phyloP scores from a whole-genome alignment of 345 rosid species.

The Rhizophora mangle region DNA sequence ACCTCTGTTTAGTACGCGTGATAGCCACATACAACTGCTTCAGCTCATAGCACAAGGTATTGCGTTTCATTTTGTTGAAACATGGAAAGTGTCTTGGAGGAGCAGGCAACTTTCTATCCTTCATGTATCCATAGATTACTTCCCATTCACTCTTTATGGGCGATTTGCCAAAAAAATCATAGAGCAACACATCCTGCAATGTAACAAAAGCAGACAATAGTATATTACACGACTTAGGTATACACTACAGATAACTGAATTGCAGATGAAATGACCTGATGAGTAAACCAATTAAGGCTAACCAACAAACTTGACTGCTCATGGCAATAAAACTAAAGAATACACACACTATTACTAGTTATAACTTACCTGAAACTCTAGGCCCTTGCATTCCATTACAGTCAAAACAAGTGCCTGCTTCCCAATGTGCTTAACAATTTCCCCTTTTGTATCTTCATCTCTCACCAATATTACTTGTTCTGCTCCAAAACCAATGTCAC shows the following conservation, averaged over 20 bases:
- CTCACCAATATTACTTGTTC: slow-evolving; percentile 50
- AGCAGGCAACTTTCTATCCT: slow-evolving; percentile 30
- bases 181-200: slow-evolving; percentile 48
- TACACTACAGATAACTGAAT: too few relatives aligned
- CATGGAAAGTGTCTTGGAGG: slow-evolving; percentile 21
- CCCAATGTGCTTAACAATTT: slow-evolving; percentile 29
- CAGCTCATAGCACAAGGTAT: slow-evolving; percentile 45
- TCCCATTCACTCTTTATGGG: slow-evolving; percentile 45
- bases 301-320: too few relatives aligned
- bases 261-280: too few relatives aligned
- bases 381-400: slow-evolving; percentile 47
- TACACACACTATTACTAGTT: too few relatives aligned
- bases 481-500: slow-evolving; percentile 43
- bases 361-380: slow-evolving; percentile 47
- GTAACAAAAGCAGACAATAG: neutral
- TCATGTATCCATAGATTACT: slow-evolving; percentile 44
- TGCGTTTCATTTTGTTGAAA: slow-evolving; percentile 37
- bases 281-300: too few relatives aligned
- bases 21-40: slow-evolving; percentile 53
- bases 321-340: too few relatives aligned
- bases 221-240: too few relatives aligned
- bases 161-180: slow-evolving; percentile 52
- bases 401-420: slow-evolving; percentile 52
- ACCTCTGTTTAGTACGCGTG: slow-evolving; percentile 51
- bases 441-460: slow-evolving; percentile 34